These are phyloP conservation scores for Breviolum minutum DNA, from an alignment of 73 alveolate species.

Conservation along the genomic window DNA sequence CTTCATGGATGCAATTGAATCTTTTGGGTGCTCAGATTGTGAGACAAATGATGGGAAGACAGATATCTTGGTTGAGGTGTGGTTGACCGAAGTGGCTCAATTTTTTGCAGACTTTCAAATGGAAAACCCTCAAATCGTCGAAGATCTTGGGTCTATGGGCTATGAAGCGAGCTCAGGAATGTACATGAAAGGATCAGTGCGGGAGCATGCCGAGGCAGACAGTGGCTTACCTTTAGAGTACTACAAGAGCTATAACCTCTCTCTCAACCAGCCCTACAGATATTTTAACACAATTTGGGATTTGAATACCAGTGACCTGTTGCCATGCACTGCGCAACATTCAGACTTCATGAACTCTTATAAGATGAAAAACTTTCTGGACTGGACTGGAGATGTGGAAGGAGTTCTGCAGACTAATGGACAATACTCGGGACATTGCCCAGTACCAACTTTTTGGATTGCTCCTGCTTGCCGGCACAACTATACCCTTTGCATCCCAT, in stretches of 20 bases:
- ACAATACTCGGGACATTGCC: not conserved
- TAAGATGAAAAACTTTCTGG: constrained; percentile 14
- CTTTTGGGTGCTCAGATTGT: constrained; percentile 29
- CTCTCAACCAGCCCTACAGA: constrained; percentile 3
- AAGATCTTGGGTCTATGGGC: constrained; percentile 42
- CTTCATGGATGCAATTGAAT: not conserved
- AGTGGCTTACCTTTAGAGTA: constrained; percentile 19
- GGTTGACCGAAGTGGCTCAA: not conserved
- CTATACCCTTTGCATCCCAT: not conserved
- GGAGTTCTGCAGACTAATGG: constrained; percentile 35
- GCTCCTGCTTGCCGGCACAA: constrained; percentile 74
- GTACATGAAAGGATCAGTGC: not conserved
- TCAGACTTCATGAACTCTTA: not conserved
- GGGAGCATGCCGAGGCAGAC: not conserved
- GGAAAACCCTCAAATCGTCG: not conserved
- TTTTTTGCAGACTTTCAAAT: not conserved
- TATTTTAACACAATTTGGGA: constrained; percentile 33
- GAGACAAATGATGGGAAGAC: not conserved
- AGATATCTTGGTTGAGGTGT: not conserved
- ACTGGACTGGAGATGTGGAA: constrained; percentile 45
- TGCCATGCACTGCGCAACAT: not conserved
- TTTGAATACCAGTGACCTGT: not conserved
- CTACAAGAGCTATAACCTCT: constrained; percentile 32
- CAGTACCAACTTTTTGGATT: not conserved
- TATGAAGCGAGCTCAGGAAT: not conserved